Evolutionary conservation across 768 basidiomycete species (phyloP).

Genomic region (Amanita pallidorosea): DNA sequence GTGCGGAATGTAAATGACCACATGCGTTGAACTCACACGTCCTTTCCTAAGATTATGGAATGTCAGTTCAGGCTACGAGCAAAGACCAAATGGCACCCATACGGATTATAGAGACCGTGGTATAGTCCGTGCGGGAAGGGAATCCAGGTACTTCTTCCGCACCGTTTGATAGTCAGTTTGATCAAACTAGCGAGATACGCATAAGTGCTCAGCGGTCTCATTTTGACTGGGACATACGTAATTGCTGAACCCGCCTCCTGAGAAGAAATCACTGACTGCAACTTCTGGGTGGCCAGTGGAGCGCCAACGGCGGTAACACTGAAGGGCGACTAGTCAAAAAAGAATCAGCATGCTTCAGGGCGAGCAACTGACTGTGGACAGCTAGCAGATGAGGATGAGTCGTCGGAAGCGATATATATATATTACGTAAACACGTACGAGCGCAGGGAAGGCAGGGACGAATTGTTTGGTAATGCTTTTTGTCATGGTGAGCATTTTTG

Average conservation of each 20-base stretch:
- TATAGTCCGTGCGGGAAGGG: conserved; percentile 30
- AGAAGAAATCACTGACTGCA: conserved; percentile 40
- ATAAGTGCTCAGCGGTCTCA: neutral
- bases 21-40: conserved; percentile 28
- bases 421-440: conserved; percentile 21
- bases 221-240: conserved; percentile 28
- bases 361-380: conserved; percentile 35
- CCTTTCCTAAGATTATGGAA: conserved; percentile 31
- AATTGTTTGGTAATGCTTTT: conserved; percentile 41
- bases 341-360: neutral
- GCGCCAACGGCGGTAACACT: conserved; percentile 67
- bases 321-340: neutral
- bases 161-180: conserved; percentile 33
- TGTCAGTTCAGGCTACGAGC: neutral
- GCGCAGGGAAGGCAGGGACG: conserved; percentile 49
- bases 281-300: conserved; percentile 38
- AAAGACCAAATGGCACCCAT: conserved; percentile 11
- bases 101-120: conserved; percentile 45
- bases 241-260: conserved; percentile 67
- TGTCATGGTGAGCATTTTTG: conserved; percentile 47
- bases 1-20: neutral
- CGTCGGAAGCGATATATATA: conserved; percentile 12
- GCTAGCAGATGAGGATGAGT: conserved; percentile 7
- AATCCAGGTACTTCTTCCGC: conserved; percentile 22
- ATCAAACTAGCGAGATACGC: conserved; percentile 11